phyloP scores from a whole-genome alignment of 306 rosid genomes.

The Lablab purpureus region DNA sequence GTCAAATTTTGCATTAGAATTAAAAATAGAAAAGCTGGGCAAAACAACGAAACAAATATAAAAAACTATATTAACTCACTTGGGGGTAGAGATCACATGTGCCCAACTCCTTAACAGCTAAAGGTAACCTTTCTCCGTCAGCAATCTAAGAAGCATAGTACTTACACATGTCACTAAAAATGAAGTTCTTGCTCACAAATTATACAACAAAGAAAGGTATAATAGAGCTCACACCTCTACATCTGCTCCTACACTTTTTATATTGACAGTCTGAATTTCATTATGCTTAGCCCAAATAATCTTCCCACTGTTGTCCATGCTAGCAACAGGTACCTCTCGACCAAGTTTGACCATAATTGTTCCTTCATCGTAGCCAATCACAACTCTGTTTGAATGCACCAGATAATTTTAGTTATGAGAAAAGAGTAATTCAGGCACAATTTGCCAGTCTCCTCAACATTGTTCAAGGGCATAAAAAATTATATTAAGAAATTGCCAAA shows the following conservation, averaged over 20 bases:
- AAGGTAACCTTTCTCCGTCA: slow-evolving; percentile 97
- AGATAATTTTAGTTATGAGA: slow-evolving; percentile 22
- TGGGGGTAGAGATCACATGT: slow-evolving; percentile 99
- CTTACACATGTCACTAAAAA: slow-evolving; percentile 34
- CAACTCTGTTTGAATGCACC: slow-evolving; percentile 63
- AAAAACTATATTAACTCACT: slow-evolving; percentile 54
- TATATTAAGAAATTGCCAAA: slow-evolving; percentile 27
- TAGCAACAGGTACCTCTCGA: slow-evolving; percentile 97
- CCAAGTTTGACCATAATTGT: slow-evolving; percentile 99
- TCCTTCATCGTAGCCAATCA: slow-evolving; percentile 98
- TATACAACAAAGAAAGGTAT: slow-evolving; percentile 24
- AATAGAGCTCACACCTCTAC: slow-evolving; percentile 70
- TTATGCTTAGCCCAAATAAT: slow-evolving; percentile 98
- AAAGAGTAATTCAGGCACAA: slow-evolving; percentile 25
- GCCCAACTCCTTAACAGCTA: slow-evolving; percentile 99
- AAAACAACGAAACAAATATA: slow-evolving; percentile 32
- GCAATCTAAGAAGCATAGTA: slow-evolving; percentile 70
- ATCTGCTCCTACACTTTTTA: slow-evolving; percentile 94
- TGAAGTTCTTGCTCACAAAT: slow-evolving; percentile 22
- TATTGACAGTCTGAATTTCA: slow-evolving; percentile 96
- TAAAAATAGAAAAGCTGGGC: slow-evolving; percentile 13
- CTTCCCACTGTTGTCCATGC: slow-evolving; percentile 98
- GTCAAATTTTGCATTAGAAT: slow-evolving; percentile 35
- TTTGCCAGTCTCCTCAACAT: slow-evolving; percentile 30
- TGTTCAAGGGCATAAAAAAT: slow-evolving; percentile 1